phyloP scores from a whole-genome alignment of 1,284 basidiomycete species.

The Acaromyces ingoldii region DNA sequence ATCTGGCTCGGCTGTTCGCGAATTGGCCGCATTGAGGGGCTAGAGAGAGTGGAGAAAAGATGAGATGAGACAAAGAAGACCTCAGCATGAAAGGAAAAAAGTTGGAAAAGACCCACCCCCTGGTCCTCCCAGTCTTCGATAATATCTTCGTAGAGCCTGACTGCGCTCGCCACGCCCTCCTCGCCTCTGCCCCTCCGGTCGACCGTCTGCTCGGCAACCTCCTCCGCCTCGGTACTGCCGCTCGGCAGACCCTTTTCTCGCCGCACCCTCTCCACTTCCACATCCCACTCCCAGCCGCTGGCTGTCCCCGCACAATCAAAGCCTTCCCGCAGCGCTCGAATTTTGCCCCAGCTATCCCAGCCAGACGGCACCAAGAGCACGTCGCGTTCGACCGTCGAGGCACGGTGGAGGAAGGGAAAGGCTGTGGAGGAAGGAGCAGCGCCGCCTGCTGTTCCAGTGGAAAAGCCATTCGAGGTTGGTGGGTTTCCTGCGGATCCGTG shows the following conservation, averaged over 20 bases:
- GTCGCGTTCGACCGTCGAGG: constrained; percentile 88
- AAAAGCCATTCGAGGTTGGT: neutral
- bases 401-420: constrained; percentile 78
- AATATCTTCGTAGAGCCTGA: constrained; percentile 42
- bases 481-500: constrained; percentile 20
- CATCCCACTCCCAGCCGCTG: constrained; percentile 61
- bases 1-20: constrained; percentile 9
- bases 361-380: constrained; percentile 85
- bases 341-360: constrained; percentile 98
- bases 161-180: constrained; percentile 31
- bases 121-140: constrained; percentile 32
- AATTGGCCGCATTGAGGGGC: constrained; percentile 2
- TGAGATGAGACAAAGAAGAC: neutral
- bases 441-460: constrained; percentile 7
- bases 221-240: constrained; percentile 20
- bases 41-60: neutral
- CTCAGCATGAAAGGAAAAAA: neutral
- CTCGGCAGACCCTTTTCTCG: constrained; percentile 10
- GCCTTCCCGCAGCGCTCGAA: constrained; percentile 78
- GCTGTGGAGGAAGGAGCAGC: constrained; percentile 60
- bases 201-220: constrained; percentile 26
- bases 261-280: constrained; percentile 24
- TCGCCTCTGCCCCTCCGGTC: constrained; percentile 11
- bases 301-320: constrained; percentile 79
- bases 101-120: too few relatives aligned